phyloP scores from a whole-genome alignment of 352 stramenopile genomes.

The Aphanomyces euteiches region DNA sequence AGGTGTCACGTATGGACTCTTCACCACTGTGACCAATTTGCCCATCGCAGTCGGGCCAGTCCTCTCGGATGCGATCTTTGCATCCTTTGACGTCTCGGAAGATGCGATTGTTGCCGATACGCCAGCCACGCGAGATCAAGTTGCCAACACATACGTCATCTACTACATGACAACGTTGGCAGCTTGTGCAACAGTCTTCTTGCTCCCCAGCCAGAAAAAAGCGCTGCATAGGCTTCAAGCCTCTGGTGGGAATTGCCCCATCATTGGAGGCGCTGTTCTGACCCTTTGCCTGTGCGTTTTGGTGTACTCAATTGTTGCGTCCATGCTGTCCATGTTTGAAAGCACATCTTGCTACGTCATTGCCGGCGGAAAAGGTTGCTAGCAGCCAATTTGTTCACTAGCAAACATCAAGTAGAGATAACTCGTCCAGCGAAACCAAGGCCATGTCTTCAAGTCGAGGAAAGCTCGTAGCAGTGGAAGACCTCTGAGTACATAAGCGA shows the following conservation, averaged over 20 bases:
- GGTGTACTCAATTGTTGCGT: slow-evolving; percentile 51
- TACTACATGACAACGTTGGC: slow-evolving; percentile 42
- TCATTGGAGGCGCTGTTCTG: slow-evolving; percentile 25
- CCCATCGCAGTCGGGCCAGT: slow-evolving; percentile 36
- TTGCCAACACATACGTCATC: slow-evolving; percentile 39
- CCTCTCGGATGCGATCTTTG: slow-evolving; percentile 45
- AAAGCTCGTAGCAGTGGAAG: no score
- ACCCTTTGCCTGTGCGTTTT: slow-evolving; percentile 33
- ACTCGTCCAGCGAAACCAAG: no score
- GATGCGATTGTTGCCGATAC: slow-evolving; percentile 35
- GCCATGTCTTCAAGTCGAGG: no score
- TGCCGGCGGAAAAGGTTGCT: slow-evolving; percentile 52
- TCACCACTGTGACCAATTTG: slow-evolving; percentile 38
- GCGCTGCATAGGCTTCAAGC: slow-evolving; percentile 32
- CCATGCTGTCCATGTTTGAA: slow-evolving; percentile 54
- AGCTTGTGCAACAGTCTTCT: slow-evolving; percentile 41
- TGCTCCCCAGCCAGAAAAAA: slow-evolving; percentile 41
- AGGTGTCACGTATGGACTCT: slow-evolving; percentile 39
- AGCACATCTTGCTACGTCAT: slow-evolving; percentile 52
- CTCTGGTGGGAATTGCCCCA: slow-evolving; percentile 24
- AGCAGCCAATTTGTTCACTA: background rate
- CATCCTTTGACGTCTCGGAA: slow-evolving; percentile 39
- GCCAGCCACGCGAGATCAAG: slow-evolving; percentile 32
- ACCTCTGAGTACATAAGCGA: no score
- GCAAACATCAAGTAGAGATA: background rate